A percentile compares a stretch with the other conserved stretches of the same genome.
Evolutionary conservation across 768 basidiomycete genomes (phyloP).

Genomic region (Pisolithus orientalis): DNA sequence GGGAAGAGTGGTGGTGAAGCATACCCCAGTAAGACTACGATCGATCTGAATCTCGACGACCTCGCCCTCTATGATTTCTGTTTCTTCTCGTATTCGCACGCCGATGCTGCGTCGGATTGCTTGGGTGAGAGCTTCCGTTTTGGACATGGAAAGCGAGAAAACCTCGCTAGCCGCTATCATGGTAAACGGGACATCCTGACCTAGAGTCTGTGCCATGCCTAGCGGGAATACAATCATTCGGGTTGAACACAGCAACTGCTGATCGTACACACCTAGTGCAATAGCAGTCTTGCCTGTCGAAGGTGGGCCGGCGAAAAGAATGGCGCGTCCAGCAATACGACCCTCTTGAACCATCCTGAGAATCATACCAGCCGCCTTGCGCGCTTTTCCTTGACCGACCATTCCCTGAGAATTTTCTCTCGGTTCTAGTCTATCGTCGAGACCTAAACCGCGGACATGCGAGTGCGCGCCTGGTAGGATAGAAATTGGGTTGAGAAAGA

Average conservation of each 20-base stretch:
- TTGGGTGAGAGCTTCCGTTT: slow-evolving; percentile 96
- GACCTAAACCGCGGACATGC: slow-evolving; percentile 91
- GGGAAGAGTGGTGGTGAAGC: slow-evolving; percentile 7
- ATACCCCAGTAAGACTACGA: slow-evolving; percentile 89
- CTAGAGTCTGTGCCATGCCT: slow-evolving; percentile 97
- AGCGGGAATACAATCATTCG: neutral
- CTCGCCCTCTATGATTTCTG: slow-evolving; percentile 95
- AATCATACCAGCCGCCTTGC: slow-evolving; percentile 96
- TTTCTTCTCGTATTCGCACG: slow-evolving; percentile 95
- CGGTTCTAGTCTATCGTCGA: slow-evolving; percentile 89
- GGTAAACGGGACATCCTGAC: slow-evolving; percentile 93
- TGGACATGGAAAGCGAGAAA: slow-evolving; percentile 96
- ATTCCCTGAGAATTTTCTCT: slow-evolving; percentile 88
- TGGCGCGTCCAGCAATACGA: slow-evolving; percentile 89
- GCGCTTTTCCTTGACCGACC: slow-evolving; percentile 94
- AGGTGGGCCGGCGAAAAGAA: slow-evolving; percentile 96
- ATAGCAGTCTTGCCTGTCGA: slow-evolving; percentile 98
- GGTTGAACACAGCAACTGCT: neutral
- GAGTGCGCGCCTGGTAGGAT: slow-evolving; percentile 69
- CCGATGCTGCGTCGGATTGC: slow-evolving; percentile 95
- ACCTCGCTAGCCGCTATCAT: slow-evolving; percentile 98
- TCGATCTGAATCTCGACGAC: slow-evolving; percentile 99
- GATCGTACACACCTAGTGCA: slow-evolving; percentile 66
- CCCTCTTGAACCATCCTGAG: slow-evolving; percentile 98
- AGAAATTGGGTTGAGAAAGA: slow-evolving; percentile 1